Percentiles rank a stretch among this genome's conserved stretches.
phyloP scores from a whole-genome alignment of 202 grass and related monocot genomes.

The Setaria viridis region DNA sequence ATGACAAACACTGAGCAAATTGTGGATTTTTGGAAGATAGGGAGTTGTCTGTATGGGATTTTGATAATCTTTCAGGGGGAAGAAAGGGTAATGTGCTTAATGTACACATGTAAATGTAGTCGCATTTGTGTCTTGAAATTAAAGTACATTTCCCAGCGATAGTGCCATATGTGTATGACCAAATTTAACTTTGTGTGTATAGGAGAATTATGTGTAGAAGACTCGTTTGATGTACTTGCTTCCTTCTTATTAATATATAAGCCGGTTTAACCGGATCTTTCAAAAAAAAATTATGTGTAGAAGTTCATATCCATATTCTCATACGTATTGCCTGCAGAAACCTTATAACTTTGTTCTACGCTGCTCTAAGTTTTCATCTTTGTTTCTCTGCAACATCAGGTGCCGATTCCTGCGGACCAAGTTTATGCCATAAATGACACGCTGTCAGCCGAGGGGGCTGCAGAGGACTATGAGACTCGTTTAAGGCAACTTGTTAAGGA shows the following conservation, averaged over 20 bases:
- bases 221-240: no score
- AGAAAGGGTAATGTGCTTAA: not conserved
- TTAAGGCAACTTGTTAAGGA: constrained; percentile 52
- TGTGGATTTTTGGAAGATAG: not conserved
- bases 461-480: constrained; percentile 61
- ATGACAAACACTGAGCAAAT: not conserved
- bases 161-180: not conserved
- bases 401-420: constrained; percentile 63
- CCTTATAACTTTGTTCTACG: not conserved
- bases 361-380: not conserved
- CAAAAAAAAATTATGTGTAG: not conserved
- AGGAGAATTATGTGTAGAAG: not conserved
- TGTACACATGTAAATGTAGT: not conserved
- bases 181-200: not conserved
- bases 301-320: constrained; percentile 3
- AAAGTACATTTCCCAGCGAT: not conserved
- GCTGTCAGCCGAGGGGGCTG: constrained; percentile 52
- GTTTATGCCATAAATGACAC: constrained; percentile 60
- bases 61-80: not conserved
- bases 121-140: not conserved
- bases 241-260: no score
- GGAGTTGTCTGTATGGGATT: not conserved
- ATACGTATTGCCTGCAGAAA: not conserved
- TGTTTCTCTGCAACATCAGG: constrained; percentile 46
- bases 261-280: no score